Percentiles rank a stretch among this genome's conserved stretches.
These are phyloP conservation scores for Hymenoscyphus occultus DNA, from an alignment of 2,329 filamentous ascomycete genomes.

Conservation along the genomic window DNA sequence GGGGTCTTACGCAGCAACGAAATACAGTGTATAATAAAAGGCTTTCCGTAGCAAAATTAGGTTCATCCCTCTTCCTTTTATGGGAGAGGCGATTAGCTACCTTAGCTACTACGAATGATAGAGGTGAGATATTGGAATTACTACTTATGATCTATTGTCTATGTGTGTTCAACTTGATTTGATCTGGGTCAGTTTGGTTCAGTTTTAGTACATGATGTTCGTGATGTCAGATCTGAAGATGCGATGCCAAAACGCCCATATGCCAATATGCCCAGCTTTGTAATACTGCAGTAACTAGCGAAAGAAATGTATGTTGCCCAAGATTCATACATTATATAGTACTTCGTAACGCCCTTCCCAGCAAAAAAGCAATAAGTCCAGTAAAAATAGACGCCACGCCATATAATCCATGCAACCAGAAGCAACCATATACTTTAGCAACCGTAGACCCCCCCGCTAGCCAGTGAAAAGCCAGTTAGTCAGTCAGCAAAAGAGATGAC, in stretches of 20 bases:
- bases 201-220: background rate
- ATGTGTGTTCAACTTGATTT: background rate
- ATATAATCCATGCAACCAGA: background rate
- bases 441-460: background rate
- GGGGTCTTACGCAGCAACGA: slow-evolving; percentile 21
- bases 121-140: slow-evolving; percentile 23
- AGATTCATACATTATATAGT: background rate
- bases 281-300: background rate
- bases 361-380: background rate
- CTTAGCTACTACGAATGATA: slow-evolving; percentile 30
- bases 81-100: background rate
- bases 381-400: background rate
- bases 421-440: background rate
- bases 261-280: background rate
- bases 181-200: background rate
- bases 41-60: slow-evolving; percentile 21
- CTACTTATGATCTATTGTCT: background rate
- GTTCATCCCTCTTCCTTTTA: background rate
- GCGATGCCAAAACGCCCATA: background rate
- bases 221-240: background rate
- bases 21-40: slow-evolving; percentile 37
- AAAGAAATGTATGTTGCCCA: background rate
- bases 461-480: background rate
- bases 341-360: background rate
- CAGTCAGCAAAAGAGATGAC: background rate